A percentile compares a stretch with the other conserved stretches of the same genome.
phyloP scores from a whole-genome alignment of 768 basidiomycete genomes.

The Leccinum obscurum region DNA sequence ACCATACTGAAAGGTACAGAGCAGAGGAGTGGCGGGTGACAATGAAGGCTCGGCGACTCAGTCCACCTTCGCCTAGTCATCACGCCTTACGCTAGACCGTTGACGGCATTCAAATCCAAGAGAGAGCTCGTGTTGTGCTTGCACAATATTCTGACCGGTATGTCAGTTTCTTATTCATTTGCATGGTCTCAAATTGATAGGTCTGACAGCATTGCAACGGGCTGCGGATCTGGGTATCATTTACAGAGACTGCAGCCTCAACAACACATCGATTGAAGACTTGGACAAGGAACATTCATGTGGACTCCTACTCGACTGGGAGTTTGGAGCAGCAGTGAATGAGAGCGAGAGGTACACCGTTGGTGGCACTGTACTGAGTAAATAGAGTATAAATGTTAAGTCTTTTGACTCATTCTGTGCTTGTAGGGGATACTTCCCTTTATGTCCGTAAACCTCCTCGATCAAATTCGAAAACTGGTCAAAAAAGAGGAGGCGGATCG shows the following conservation, averaged over 20 bases:
- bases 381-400: neutral
- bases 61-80: neutral
- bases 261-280: neutral
- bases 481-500: neutral
- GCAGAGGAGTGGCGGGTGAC: neutral
- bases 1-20: neutral
- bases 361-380: neutral
- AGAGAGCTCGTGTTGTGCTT: neutral
- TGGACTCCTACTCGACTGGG: neutral
- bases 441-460: neutral
- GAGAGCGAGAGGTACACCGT: neutral
- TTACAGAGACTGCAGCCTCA: neutral
- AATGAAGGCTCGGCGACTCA: neutral
- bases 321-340: neutral
- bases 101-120: neutral
- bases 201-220: neutral
- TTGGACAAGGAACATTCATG: neutral
- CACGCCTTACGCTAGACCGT: neutral
- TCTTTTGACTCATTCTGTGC: neutral
- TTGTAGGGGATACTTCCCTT: neutral
- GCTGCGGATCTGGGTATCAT: neutral
- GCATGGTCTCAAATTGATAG: neutral
- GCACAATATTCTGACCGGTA: neutral
- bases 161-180: neutral
- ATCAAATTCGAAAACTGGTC: neutral